Base-by-base conservation (phyloP, 2,329 filamentous ascomycete genomes). In the Zopfia rhizophila region DNA sequence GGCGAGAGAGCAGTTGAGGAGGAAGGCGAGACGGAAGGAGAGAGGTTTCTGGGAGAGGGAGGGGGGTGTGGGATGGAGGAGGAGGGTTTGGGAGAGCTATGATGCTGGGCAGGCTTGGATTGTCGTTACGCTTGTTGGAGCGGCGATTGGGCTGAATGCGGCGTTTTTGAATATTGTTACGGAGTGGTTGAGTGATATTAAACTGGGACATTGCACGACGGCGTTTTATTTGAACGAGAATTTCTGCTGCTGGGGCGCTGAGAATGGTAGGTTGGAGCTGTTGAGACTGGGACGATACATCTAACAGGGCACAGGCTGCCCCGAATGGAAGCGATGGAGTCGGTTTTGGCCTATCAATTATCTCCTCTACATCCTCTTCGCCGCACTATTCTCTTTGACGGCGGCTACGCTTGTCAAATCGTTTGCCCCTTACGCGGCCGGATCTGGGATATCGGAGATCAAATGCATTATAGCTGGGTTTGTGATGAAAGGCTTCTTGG, bases 381-480 rank as follows among this genome's bases (percentile, higher is more conserved):
- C 90, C 42, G 88, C 89, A 2, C 67, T 89, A 3, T 96, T 97
- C 69, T 89, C 93, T 13, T 88, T 89, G 41, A 87, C 87, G 3
- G 87, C 92, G 2, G 92, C 92, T 1, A 86, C 82, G 25, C 79
- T 99, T 28, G 94, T 99, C 66, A 94, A 91, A 69, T 86, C 85
- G 1, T 97, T 94, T 72, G 92, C 94, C 4, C 94, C 94, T 0
- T 99, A 99, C 69, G 94, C 94, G 8, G 94, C 94, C 23, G 94
- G 94, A 12, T 96, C 91, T 10, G 94, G 94, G 28, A 99, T 99
- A 47, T 97, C 91, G 10, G 94, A 99, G 76, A 99, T 99, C 80
- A 99, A 99, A 74, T 96, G 91, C 73, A 97, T 99, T 67, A 96
- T 99, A 66, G 94, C 93, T 4, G 94, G 94, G 3, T 99, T 99